Conservation (phyloP, 169 alveolate species). For the Plasmodium inui region DNA sequence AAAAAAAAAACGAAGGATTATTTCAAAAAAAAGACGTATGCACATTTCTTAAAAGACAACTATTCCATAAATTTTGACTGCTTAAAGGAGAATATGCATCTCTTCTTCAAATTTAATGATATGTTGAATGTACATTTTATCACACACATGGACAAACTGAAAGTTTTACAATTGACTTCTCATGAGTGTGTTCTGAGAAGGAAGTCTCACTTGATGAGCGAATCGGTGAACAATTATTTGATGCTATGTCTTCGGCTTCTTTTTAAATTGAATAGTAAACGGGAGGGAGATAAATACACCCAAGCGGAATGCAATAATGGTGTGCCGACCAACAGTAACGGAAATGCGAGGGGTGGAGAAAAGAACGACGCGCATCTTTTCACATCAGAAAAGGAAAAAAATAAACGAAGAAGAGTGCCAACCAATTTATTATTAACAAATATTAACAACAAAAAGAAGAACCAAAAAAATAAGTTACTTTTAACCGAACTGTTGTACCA, state of each 20-base stretch:
- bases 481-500: slow-evolving; percentile 50
- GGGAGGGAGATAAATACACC: background rate
- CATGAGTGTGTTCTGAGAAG: slow-evolving; percentile 8
- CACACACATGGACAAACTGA: background rate
- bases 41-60: slow-evolving; percentile 22
- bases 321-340: background rate
- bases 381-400: background rate
- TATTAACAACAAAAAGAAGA: slow-evolving; percentile 9
- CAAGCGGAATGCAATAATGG: background rate
- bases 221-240: slow-evolving; percentile 16
- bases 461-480: slow-evolving; percentile 17
- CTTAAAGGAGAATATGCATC: slow-evolving; percentile 18
- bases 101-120: slow-evolving; percentile 71
- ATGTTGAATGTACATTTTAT: slow-evolving; percentile 50
- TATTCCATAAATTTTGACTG: slow-evolving; percentile 33
- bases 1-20: background rate
- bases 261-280: slow-evolving; percentile 14
- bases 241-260: background rate
- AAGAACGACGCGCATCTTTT: background rate
- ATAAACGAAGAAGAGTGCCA: background rate
- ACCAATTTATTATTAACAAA: slow-evolving; percentile 40
- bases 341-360: background rate
- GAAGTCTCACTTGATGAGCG: background rate
- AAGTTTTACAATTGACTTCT: slow-evolving; percentile 11
- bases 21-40: slow-evolving; percentile 19